Evolutionary conservation across 2,329 filamentous ascomycete species (phyloP), one percentile per base, ranked within the genome.

Genomic region (Shiraia bambusicola): DNA sequence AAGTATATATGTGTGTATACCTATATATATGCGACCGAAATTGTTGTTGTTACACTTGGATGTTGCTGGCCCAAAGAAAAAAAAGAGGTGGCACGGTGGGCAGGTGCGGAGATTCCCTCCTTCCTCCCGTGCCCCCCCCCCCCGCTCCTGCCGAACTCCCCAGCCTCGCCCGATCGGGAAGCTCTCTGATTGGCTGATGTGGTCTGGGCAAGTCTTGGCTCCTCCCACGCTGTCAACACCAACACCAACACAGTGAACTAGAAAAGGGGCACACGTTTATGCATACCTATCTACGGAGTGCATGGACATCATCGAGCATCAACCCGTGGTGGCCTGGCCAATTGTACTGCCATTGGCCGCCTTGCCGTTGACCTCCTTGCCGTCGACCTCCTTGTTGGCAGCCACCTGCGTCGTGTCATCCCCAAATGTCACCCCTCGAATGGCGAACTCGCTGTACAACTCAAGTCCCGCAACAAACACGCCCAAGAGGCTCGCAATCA

Each of bases 401-500:
- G 31, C 31, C 27, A 36, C n/a, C 34, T 32, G 43, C 12, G 30
- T 43, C 12, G 37, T 36, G 36, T 57, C 58, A 33, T 64, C 59
- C 10, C 61, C 76, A 37, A 90, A 84, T 56, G 89, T 82, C 12
- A 96, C 82, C 0, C 91, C 92, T 8, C 82, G 76, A 36, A 95
- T 87, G 52, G 96, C 88, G 34, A 87, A 69, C 59, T 88, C 87
- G 62, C 90, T 95, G 3, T 95, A 80, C 12, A 86, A 84, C 72
- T 98, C 93, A 32, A 98, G 72, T 11, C 80, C 83, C 0, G 90
- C 88, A 30, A 98, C 90, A 72, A 98, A 98, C 7, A 95, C 84
- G 55, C 90, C 93, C 31, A 97, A 65, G 56, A 88, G 68, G 68
- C 89, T 96, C 13, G 90, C 92, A 71, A 98, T 97, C 47, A 84